These are phyloP conservation scores for Breviolum minutum DNA, from an alignment of 73 alveolate genomes.

Conservation along the genomic window DNA sequence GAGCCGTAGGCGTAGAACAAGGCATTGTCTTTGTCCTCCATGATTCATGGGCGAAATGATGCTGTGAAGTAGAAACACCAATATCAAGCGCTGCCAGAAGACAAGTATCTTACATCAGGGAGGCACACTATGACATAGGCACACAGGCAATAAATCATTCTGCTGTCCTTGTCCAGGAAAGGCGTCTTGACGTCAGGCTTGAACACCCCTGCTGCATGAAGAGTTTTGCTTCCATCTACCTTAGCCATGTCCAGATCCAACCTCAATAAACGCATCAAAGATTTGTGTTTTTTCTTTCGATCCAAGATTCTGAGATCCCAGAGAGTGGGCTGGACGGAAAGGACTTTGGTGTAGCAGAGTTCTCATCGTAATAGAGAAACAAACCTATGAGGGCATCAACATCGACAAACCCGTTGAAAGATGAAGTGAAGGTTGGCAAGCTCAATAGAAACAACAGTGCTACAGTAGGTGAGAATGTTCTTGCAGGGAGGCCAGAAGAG, in stretches of 20 bases:
- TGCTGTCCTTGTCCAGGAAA: constrained; percentile 57
- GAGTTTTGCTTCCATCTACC: constrained; percentile 92
- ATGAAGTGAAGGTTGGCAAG: no score
- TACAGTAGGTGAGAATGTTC: no score
- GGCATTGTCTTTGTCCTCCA: constrained; percentile 92
- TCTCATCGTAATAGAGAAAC: constrained; percentile 71
- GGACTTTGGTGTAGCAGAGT: constrained; percentile 74
- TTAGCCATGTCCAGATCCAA: not conserved
- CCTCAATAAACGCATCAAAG: not conserved
- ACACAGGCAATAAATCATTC: not conserved
- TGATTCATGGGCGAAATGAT: not conserved
- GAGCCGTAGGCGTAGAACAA: constrained; percentile 52
- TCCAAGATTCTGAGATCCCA: constrained; percentile 22
- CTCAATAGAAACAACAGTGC: no score
- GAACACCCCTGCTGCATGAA: constrained; percentile 92
- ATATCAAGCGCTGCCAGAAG: no score
- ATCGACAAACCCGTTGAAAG: not conserved
- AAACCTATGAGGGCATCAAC: not conserved
- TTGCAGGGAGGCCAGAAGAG: no score
- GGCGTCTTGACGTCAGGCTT: constrained; percentile 80
- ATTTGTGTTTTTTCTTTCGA: not conserved
- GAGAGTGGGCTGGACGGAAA: constrained; percentile 51
- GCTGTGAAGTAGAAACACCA: not conserved
- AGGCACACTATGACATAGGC: no score
- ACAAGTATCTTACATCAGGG: no score